Conservation (phyloP, 495 filamentous ascomycete species). For the Neurospora cerealis region DNA sequence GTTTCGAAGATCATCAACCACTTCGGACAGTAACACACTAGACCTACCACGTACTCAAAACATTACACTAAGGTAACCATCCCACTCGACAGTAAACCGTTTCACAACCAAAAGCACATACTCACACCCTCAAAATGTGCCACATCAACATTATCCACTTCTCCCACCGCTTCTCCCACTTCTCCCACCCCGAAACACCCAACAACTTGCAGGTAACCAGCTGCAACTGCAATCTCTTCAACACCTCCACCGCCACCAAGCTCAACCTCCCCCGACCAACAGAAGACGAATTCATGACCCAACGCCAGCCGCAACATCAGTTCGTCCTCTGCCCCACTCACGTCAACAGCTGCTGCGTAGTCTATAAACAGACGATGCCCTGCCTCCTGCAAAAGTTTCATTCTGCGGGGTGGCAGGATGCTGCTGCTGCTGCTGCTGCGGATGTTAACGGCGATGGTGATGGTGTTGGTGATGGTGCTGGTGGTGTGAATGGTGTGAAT, state of each 20-base stretch:
- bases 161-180: not conserved
- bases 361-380: not conserved
- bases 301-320: not conserved
- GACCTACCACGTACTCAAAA: not conserved
- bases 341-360: not conserved
- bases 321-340: not conserved
- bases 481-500: not conserved
- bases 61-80: not conserved
- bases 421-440: too few species aligned
- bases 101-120: not conserved
- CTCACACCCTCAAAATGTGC: not conserved
- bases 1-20: not conserved
- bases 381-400: not conserved
- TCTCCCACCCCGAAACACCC: not conserved
- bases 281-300: not conserved
- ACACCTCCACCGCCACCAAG: not conserved
- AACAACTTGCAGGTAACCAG: not conserved
- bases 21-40: not conserved
- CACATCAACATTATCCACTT: not conserved
- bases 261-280: not conserved
- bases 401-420: not conserved
- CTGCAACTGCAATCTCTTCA: not conserved
- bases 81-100: not conserved
- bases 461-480: not conserved
- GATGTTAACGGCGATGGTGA: not conserved